Evolutionary conservation across 2,329 filamentous ascomycete genomes (phyloP), one percentile per base, ranked within the genome.

Genomic region (Colletotrichum ledebouriae): DNA sequence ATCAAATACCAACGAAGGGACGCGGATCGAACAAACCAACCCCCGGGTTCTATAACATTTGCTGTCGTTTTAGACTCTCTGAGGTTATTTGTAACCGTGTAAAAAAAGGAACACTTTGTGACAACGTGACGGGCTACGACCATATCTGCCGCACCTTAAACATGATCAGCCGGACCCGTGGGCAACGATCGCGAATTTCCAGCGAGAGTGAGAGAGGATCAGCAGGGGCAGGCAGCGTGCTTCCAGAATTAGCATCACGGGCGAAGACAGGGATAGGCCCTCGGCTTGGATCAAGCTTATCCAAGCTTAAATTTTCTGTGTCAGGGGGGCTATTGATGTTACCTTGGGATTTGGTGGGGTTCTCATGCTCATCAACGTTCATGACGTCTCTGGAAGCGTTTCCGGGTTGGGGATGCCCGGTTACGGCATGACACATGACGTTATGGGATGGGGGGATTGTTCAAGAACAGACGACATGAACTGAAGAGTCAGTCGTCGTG

Each of bases 161-260:
- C 52, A 29, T 58, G 46, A 63, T 52, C 46, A 29, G 6, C 64
- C 52, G 20, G 29, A 22, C n/a, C 41, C 25, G 59, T 34, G 20
- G 49, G 5, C 1, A 53, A 55, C 53, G 17, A 52, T 50, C 52
- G 2, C 57, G n/a, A n/a, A 39, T 17, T 50, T 50, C 25, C 33
- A 49, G 13, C 29, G 33, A 20, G 57, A 44, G 20, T 55, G 34
- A 60, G 25, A 42, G 37, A 37, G 15, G 20, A 47, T 37, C 25
- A 12, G 10, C 56, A 41, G n/a, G 6, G 10, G 42, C 11, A 0
- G 25, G 25, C 25, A 5, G 25, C 6, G 4, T 52, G 34, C 37
- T 56, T 63, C 50, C 42, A 67, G 46, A 34, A 57, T 56, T 67
- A 67, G 56, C 29, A 50, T 52, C 49, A 20, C 22, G 49, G 49